Evolutionary conservation across 495 filamentous ascomycete species (phyloP).

Genomic region (Neurospora intermedia): DNA sequence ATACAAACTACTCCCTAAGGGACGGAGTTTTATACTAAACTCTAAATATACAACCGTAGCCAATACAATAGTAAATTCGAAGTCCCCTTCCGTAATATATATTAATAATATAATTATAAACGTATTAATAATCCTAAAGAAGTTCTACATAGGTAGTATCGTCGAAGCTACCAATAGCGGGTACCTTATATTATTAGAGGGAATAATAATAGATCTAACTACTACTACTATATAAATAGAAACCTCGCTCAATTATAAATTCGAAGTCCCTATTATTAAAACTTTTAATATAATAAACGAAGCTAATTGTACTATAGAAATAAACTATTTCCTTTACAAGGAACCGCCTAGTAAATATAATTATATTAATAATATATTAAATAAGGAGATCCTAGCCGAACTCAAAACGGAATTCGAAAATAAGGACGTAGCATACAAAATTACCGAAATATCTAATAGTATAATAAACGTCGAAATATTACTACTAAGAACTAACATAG

Average conservation of each 20-base stretch:
- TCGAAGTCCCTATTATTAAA: not conserved
- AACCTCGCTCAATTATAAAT: not conserved
- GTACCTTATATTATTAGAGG: not conserved
- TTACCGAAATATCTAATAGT: not conserved
- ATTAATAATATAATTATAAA: not conserved
- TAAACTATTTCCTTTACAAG: accelerated
- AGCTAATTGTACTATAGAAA: too few relatives aligned
- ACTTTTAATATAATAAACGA: not conserved
- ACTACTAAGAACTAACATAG: too few relatives aligned
- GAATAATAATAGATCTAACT: too few relatives aligned
- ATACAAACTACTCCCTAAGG: not conserved
- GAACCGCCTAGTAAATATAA: not conserved
- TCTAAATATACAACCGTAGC: not conserved
- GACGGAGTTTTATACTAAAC: not conserved
- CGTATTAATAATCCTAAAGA: not conserved
- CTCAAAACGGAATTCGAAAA: too few relatives aligned
- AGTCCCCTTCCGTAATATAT: not conserved
- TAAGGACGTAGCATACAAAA: not conserved
- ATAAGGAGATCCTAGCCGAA: not conserved
- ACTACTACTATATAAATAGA: too few relatives aligned
- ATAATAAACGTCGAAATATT: not conserved
- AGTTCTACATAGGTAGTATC: not conserved
- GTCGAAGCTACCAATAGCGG: not conserved
- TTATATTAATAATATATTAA: not conserved
- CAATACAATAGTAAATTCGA: not conserved